These are phyloP conservation scores for Anacardium occidentale DNA, from an alignment of 345 rosid genomes.

Conservation along the genomic window DNA sequence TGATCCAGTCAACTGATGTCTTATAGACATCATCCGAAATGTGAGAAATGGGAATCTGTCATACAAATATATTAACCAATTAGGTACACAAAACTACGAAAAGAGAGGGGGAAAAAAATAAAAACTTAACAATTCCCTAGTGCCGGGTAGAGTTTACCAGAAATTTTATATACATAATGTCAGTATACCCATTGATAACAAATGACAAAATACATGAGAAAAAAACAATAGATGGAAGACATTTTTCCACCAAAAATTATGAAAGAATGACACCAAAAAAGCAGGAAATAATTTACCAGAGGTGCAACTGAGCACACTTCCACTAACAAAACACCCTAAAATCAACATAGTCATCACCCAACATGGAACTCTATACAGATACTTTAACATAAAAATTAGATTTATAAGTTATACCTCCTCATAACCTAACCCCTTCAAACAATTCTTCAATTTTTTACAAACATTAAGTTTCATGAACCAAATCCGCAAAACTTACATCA, in stretches of 20 bases:
- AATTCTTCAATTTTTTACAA: not conserved
- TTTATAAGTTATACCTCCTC: not conserved
- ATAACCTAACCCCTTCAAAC: not conserved
- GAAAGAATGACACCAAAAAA: no score
- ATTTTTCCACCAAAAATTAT: not conserved
- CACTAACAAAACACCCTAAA: not conserved
- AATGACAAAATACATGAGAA: no score
- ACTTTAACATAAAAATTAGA: not conserved
- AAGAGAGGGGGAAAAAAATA: not conserved
- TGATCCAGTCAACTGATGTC: constrained; percentile 74
- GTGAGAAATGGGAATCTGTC: constrained; percentile 63
- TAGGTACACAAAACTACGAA: not conserved
- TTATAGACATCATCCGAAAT: constrained; percentile 62
- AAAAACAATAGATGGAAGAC: not conserved
- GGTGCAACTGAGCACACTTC: not conserved
- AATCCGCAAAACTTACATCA: constrained; percentile 38
- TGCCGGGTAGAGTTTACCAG: not conserved
- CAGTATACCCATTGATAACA: not conserved
- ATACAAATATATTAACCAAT: constrained; percentile 12
- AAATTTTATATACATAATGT: not conserved
- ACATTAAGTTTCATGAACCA: not conserved
- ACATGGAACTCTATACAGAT: not conserved
- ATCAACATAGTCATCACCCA: not conserved
- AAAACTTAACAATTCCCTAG: not conserved
- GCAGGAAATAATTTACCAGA: no score